Evolutionary conservation across 352 stramenopile genomes (phyloP), one percentile per base, ranked within the genome.

Genomic region (Globisporangium echinulatum): DNA sequence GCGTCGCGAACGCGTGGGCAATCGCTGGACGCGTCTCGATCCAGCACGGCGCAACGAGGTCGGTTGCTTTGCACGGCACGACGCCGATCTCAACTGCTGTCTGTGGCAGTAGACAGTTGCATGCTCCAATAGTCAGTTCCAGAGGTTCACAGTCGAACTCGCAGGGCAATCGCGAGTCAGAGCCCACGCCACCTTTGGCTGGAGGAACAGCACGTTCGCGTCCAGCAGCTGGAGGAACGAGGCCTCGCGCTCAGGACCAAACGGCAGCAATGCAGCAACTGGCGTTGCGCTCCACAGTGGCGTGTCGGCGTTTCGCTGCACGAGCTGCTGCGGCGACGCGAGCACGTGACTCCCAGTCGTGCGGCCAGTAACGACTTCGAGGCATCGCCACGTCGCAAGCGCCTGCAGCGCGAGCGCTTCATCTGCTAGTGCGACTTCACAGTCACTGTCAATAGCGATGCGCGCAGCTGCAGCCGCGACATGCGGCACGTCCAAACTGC

Each of bases 181-280:
- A 33, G 1, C 2, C 25, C 25, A 33, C 25, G 25, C 1, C 25
- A 88, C 77, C 70, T 89, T 90, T 64, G 82, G 80, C n/a, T 77
- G 69, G 14, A 92, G 54, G 51, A 67, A 80, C 11, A 92, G 53
- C 19, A 89, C 52, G 33, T 68, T 49, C 0, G 71, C 52, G 61
- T 92, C 75, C 11, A 92, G 69, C 17, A 90, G 57, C 43, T 85
- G 59, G 17, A 92, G 49, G 36, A 92, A 90, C 52, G 82, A 87
- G 40, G 71, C 59, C 36, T 90, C 80, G 4, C 69, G 48, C 0
- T 70, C 75, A 39, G 82, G 68, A 4, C 87, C 75, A 59, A 90
- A 90, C 13, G 78, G 75, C 43, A 88, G 36, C 33, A 92, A 42
- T 13, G 79, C 79, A 25, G 88, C 69, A 0, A 92, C 74, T 2